A percentile compares a stretch with the other conserved stretches of the same genome.
These are phyloP conservation scores for Mitragyna speciosa DNA, from an alignment of 257 asterid genomes.

Conservation along the genomic window DNA sequence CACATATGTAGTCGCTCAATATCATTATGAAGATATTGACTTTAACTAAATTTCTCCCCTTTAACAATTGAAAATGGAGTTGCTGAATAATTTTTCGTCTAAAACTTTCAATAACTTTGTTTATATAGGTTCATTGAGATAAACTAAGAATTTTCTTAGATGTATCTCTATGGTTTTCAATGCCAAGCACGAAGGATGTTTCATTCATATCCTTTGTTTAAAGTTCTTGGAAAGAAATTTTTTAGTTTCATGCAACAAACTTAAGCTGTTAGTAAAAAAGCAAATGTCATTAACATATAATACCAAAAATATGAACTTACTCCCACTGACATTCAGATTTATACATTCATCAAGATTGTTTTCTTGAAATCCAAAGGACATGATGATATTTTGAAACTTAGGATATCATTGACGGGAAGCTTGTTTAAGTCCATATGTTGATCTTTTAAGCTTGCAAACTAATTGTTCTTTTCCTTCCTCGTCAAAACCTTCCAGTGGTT, in stretches of 20 bases:
- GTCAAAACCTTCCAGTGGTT: neutral
- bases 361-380: too few species aligned
- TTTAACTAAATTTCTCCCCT: neutral
- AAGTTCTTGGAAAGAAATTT: too few species aligned
- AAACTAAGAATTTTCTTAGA: neutral
- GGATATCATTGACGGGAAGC: neutral
- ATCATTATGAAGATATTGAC: neutral
- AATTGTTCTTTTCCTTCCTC: neutral
- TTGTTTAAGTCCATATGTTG: neutral
- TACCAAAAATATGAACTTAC: neutral
- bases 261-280: too few species aligned
- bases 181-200: too few species aligned
- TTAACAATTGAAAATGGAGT: neutral
- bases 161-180: too few species aligned
- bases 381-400: neutral
- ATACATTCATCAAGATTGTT: too few species aligned
- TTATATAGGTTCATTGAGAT: neutral
- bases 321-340: neutral
- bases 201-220: too few species aligned
- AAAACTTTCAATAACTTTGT: neutral
- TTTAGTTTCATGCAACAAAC: too few species aligned
- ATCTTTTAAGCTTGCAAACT: neutral
- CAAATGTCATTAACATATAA: too few species aligned
- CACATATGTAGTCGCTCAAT: too few species aligned
- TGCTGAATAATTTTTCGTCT: neutral